Evolutionary conservation across 2,329 filamentous ascomycete species (phyloP).

Genomic region (Emergomyces pasteurianus): DNA sequence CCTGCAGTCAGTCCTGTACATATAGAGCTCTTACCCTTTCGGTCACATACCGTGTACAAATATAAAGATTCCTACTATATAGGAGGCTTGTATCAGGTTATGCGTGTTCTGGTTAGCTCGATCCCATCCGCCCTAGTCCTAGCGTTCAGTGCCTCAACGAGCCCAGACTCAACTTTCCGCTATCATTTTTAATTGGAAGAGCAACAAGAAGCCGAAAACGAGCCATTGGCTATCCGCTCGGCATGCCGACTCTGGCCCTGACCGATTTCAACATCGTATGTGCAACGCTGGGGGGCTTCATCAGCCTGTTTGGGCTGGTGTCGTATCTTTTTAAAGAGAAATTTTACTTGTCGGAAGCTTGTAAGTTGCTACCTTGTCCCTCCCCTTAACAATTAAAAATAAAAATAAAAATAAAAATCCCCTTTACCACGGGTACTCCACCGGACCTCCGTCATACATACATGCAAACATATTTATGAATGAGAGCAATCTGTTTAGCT

Average conservation of each 20-base stretch:
- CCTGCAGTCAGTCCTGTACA: background rate
- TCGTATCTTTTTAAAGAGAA: constrained; percentile 83
- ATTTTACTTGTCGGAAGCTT: constrained; percentile 80
- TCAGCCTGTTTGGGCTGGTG: constrained; percentile 80
- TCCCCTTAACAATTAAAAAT: no score
- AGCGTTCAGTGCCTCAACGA: background rate
- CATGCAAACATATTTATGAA: background rate
- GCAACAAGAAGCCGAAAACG: background rate
- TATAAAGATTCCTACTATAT: no score
- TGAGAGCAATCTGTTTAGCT: background rate
- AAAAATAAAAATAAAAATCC: no score
- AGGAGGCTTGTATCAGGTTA: no score
- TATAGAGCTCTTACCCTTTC: background rate
- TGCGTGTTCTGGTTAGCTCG: no score
- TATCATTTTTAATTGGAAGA: background rate
- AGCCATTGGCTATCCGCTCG: constrained; percentile 4
- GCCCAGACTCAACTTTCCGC: background rate
- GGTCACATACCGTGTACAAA: background rate
- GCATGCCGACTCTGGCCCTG: constrained; percentile 51
- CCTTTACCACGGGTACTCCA: no score
- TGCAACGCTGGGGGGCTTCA: constrained; percentile 71
- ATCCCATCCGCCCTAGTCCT: background rate
- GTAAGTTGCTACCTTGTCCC: constrained; percentile 46
- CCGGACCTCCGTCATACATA: no score
- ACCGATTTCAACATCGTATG: constrained; percentile 78